Evolutionary conservation across 805 yeast genomes (phyloP), one percentile per base, ranked within the genome.

Genomic region (Pichia heedii): DNA sequence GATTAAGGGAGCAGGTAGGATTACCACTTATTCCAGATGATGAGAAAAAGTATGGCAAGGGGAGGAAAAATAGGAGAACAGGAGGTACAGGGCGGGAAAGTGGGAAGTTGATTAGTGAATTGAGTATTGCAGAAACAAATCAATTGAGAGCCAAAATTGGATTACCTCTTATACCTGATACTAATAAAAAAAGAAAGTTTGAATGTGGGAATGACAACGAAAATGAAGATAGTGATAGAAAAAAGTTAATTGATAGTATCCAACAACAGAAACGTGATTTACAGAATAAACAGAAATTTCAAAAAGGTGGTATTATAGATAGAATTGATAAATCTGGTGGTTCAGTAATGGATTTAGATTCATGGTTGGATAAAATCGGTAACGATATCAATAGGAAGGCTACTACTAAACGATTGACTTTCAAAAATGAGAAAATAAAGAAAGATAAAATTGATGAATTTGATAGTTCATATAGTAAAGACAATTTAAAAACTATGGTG

Each of bases 91-190:
- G 27, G 27, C 79, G 81, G 1, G 68, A 76, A 18, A 70, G 15
- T 29, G 32, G 16, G 18, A 29, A 15, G 12, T 10, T 15, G 16
- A 15, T 29, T 12, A 29, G 13, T 29, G 7, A 46, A 5, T 27
- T 69, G 27, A 65, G 73, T 2, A 42, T 73, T 5, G 69, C 63
- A 39, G 77, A 73, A 46, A 73, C 78, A 0, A 74, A 74, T 54
- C 63, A 60, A 49, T 59, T 73, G 12, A 58, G 78, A 24, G 50
- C 54, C 3, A 56, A 65, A 38, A 44, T 71, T 22, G 79, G 79
- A 2, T 56, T 74, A n/a, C 58, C 61, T 36, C 68, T 69, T 5
- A 53, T 70, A 32, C 79, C 81, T 1, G 68, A 76, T n/a, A n/a
- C n/a, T n/a, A n/a, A n/a, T n/a, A n/a, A n/a, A n/a, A n/a, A n/a